Percentiles rank a stretch among this genome's conserved stretches.
Evolutionary conservation across 1,284 basidiomycete genomes (phyloP).

Genomic region (Mycena citricolor): DNA sequence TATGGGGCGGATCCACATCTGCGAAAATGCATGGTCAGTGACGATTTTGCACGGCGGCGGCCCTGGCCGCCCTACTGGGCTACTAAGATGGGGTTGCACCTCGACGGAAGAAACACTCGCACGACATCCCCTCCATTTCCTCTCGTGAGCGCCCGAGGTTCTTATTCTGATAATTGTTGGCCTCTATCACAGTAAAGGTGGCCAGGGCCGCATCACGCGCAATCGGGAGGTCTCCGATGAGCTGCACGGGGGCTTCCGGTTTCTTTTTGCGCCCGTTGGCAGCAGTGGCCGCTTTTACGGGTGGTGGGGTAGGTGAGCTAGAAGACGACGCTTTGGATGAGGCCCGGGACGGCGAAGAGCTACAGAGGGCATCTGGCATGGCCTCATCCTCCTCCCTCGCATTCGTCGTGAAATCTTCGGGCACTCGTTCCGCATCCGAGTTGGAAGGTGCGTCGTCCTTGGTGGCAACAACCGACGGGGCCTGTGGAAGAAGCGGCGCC

Average conservation of each 20-base stretch:
- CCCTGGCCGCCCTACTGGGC: conserved; percentile 1
- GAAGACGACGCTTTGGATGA: conserved; percentile 19
- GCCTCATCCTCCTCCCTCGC: conserved; percentile 8
- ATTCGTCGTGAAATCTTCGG: neutral
- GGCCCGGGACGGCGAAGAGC: conserved; percentile 13
- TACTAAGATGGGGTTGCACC: conserved; percentile 54
- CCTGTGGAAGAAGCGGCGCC: conserved; percentile 7
- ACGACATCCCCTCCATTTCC: conserved; percentile 88
- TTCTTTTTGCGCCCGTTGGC: conserved; percentile 34
- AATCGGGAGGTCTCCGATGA: conserved; percentile 76
- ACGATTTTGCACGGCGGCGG: conserved; percentile 5
- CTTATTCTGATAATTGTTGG: conserved; percentile 88
- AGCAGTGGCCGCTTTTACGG: conserved; percentile 19
- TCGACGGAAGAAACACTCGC: conserved; percentile 83
- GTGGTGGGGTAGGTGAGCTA: conserved; percentile 27
- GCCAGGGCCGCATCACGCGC: conserved; percentile 74
- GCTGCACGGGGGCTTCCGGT: conserved; percentile 43
- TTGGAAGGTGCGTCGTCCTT: neutral
- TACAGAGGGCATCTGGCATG: conserved; percentile 15
- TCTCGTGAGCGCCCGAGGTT: conserved; percentile 86
- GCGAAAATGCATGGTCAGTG: conserved; percentile 21
- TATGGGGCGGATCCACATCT: conserved; percentile 59
- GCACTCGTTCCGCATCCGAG: neutral
- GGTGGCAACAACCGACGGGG: conserved; percentile 6
- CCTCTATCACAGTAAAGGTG: conserved; percentile 74